A percentile compares a stretch with the other conserved stretches of the same genome.
Conservation (phyloP, 495 filamentous ascomycete genomes). For the Lepraria neglecta region DNA sequence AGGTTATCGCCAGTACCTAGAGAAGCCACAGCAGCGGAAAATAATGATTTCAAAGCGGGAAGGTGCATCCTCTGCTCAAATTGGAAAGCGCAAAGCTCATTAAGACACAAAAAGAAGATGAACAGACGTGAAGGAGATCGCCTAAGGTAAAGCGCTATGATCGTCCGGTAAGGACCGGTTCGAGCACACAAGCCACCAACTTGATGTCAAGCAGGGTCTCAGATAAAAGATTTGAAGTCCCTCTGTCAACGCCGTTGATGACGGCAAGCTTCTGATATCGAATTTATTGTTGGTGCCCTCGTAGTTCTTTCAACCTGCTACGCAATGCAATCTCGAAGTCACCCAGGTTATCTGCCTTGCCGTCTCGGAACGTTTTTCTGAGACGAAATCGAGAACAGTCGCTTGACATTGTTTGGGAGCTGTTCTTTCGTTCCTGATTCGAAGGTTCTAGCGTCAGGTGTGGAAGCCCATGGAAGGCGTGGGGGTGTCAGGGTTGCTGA, state of each 20-base stretch:
- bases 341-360: not conserved
- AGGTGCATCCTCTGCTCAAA: not conserved
- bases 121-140: not conserved
- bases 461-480: slow-evolving; percentile 1
- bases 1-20: not conserved
- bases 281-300: not conserved
- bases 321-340: not conserved
- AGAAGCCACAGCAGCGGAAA: slow-evolving; percentile 8
- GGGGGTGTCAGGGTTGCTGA: not conserved
- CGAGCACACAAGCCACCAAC: slow-evolving; percentile 13
- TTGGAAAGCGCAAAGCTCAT: not conserved
- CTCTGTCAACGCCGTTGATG: not conserved
- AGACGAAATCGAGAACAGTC: not conserved
- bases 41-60: slow-evolving; percentile 12
- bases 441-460: slow-evolving; percentile 18
- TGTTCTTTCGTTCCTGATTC: slow-evolving; percentile 14
- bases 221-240: not conserved
- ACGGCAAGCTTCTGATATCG: not conserved
- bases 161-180: slow-evolving; percentile 15
- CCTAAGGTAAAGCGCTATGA: not conserved
- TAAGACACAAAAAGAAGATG: not conserved
- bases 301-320: not conserved
- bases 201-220: not conserved
- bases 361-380: not conserved
- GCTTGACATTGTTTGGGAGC: slow-evolving; percentile 7